Evolutionary conservation across 495 filamentous ascomycete genomes (phyloP), one percentile per base, ranked within the genome.

Genomic region (Penicillium antarcticum): DNA sequence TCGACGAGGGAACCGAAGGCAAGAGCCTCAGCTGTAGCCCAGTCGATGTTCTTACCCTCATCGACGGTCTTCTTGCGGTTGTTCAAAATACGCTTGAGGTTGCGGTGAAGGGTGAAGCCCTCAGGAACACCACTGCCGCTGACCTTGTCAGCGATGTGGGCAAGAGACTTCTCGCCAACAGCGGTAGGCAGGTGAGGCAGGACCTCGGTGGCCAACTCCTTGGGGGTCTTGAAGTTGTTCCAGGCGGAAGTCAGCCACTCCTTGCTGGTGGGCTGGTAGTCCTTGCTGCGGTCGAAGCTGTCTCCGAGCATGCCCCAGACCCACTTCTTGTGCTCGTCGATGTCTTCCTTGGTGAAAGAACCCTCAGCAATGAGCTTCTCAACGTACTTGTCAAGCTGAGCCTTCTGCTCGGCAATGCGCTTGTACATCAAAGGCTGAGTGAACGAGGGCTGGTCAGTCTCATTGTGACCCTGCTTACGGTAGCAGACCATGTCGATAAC

Each of bases 381-480:
- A 52, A 92, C 79, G 69, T 98, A 98, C 61, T 84, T 87, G 67
- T 92, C 84, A 53, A 98, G 83, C 67, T 91, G 85, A 19, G 83
- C 78, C 53, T 84, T 78, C 66, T 96, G 88, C 33, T 82, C 76
- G 48, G 82, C 80, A 65, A 98, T 97, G 58, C 88, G 89, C 82
- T 96, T 95, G 81, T 98, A 98, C 94, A 98, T 98, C 52, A 95
- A 74, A 33, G 94, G 94, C 73, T 98, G 94, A n/a, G 94, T 98
- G 81, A 98, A 98, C 29, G 92, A 95, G 14, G 94, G 94, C 76
- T 98, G 94, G 63, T 98, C 94, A 12, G 94, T 98, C 79, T 98
- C 94, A 75, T 98, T 98, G 84, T 98, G 94, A 45, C 94, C 94
- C 72, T 96, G 85, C 76, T 97, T 98, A 58, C 94, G 87, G 80